Evolutionary conservation across 352 stramenopile genomes (phyloP).

Genomic region (Phytophthora ramorum): DNA sequence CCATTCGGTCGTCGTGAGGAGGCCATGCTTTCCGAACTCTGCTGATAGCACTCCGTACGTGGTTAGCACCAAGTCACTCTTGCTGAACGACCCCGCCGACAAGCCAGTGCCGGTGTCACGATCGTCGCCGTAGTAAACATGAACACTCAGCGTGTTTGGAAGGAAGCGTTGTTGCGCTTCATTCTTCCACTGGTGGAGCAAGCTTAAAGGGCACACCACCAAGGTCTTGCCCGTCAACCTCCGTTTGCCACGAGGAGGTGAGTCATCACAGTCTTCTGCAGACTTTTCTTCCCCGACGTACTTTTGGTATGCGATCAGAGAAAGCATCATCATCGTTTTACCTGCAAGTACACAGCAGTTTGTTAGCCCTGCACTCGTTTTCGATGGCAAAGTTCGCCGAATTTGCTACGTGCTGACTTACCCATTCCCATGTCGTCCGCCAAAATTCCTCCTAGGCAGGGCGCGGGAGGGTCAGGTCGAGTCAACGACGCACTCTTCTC

Average conservation of each 20-base stretch:
- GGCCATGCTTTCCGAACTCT: conserved; percentile 66
- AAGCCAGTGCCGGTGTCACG: conserved; percentile 26
- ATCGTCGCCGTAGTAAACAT: conserved; percentile 83
- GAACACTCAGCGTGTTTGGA: conserved; percentile 53
- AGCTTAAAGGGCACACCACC: conserved; percentile 86
- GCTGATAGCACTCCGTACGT: conserved; percentile 85
- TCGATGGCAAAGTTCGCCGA: neutral
- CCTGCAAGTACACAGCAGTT: conserved; percentile 26
- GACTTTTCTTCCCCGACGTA: conserved; percentile 30
- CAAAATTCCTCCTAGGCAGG: conserved; percentile 85
- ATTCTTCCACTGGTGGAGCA: conserved; percentile 91
- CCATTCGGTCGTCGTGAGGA: conserved; percentile 61
- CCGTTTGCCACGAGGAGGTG: conserved; percentile 5
- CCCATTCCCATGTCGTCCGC: conserved; percentile 94
- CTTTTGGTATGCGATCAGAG: conserved; percentile 69
- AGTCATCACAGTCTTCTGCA: neutral
- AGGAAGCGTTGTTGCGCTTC: conserved; percentile 78
- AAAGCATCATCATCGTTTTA: conserved; percentile 88
- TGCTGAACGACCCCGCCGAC: conserved; percentile 23
- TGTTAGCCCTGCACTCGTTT: conserved; percentile 1
- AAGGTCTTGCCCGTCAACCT: conserved; percentile 61
- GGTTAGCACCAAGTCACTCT: conserved; percentile 81
- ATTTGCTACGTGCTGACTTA: conserved; percentile 23
- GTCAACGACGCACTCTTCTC: conserved; percentile 79
- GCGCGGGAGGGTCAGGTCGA: conserved; percentile 55